Evolutionary conservation across 2,329 filamentous ascomycete genomes (phyloP), one percentile per base, ranked within the genome.

Genomic region (Neonectria neomacrospora): DNA sequence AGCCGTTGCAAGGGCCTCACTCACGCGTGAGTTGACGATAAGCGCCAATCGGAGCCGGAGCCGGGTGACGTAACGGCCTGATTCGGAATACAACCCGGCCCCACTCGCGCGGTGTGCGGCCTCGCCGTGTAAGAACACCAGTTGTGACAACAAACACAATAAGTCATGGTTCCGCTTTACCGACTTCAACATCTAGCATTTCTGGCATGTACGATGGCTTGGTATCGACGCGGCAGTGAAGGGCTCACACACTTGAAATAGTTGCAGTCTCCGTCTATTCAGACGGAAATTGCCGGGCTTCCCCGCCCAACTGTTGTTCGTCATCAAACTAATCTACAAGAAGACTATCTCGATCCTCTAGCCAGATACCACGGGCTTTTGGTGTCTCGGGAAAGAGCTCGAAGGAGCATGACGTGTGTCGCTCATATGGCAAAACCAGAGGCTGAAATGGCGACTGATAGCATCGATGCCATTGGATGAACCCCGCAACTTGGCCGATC

Each of bases 391-490:
- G 32, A 50, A n/a, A 20, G 9, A 32, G 28, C 28, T 50, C 16
- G 18, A 50, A 50, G 47, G 3, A 50, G 47, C 41, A 52, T 54
- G 39, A 53, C 48, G 42, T 53, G 34, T 45, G 23, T 16, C 22
- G 18, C 30, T 18, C n/a, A 26, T 26, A 52, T 58, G 54, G 41
- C 60, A 58, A 44, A 61, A 63, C 30, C 34, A 37, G 37, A 28
- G 54, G 60, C 44, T 54, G 54, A 58, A 63, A 63, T 58, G 54
- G 28, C 60, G 54, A 63, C 44, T 58, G 54, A 63, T 63, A 45
- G 60, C 60, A 16, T 11, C 10, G 23, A 23, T 48, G 42, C 34
- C 41, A 63, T 63, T 63, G 60, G 60, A 34, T 42, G 54, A 48
- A 58, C 60, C 60, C 60, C 60, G 60, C 60, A 58, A 58, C 48